A percentile compares a stretch with the other conserved stretches of the same genome.
Conservation (phyloP, 106 monocot species). For the Dendrobium huoshanense region DNA sequence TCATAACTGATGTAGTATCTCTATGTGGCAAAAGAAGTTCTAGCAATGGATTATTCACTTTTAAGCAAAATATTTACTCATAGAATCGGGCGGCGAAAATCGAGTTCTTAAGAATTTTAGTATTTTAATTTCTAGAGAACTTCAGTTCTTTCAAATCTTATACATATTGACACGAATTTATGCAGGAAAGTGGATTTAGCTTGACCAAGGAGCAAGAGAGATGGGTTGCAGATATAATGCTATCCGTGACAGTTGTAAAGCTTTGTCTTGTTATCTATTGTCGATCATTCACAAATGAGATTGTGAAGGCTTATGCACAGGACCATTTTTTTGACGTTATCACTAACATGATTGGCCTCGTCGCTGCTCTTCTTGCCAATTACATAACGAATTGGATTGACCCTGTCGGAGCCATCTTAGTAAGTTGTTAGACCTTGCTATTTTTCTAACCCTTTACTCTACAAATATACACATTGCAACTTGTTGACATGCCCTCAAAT, state of each 20-base stretch:
- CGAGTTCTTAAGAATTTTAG: neutral
- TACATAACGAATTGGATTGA: conserved; percentile 81
- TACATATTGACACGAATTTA: neutral
- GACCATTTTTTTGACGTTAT: conserved; percentile 99
- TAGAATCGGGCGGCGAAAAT: neutral
- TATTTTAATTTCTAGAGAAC: neutral
- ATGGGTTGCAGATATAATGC: conserved; percentile 76
- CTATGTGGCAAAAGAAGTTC: neutral
- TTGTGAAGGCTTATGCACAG: conserved; percentile 95
- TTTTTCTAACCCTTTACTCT: neutral
- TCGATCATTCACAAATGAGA: conserved; percentile 88
- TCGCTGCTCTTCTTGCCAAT: conserved; percentile 83
- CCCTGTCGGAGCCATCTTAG: conserved; percentile 89
- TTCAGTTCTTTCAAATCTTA: neutral
- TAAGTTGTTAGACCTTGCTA: conserved; percentile 33
- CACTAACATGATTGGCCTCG: conserved; percentile 83
- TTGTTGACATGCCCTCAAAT: too few species aligned
- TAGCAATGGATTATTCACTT: neutral
- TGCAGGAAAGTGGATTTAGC: conserved; percentile 55
- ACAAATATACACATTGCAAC: neutral
- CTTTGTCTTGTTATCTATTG: conserved; percentile 71
- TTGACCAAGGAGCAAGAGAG: conserved; percentile 63
- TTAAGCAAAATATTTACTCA: neutral
- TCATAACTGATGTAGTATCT: neutral
- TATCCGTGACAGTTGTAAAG: conserved; percentile 71